Percentiles rank a stretch among this genome's conserved stretches.
Conservation (phyloP, 768 basidiomycete genomes). For the Heimioporus sp. region DNA sequence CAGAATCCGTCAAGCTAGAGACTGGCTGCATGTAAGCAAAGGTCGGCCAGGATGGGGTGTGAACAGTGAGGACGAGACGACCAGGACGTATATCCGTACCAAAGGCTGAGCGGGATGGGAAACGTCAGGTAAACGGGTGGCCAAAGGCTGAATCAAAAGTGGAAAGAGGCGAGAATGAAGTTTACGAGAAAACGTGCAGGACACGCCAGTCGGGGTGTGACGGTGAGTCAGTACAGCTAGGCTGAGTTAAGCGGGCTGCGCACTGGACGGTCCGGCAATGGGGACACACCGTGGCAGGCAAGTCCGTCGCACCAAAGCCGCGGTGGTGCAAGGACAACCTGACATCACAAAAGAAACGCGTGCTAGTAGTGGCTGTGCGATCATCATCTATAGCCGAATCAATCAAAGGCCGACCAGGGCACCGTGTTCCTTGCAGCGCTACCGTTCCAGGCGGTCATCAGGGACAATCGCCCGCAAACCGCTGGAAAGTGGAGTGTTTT, state of each 20-base stretch:
- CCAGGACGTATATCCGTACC: constrained; percentile 25
- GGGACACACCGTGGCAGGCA: background rate
- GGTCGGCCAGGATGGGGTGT: constrained; percentile 23
- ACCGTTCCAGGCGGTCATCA: too few species aligned
- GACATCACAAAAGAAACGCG: constrained; percentile 26
- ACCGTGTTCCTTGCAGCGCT: too few species aligned
- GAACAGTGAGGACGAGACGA: constrained; percentile 19
- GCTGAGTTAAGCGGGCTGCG: constrained; percentile 13
- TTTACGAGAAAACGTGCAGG: constrained; percentile 33
- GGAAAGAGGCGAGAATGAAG: constrained; percentile 24
- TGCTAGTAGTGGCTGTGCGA: constrained; percentile 23
- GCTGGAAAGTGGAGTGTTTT: too few species aligned
- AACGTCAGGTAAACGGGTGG: constrained; percentile 40
- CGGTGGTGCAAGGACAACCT: constrained; percentile 13
- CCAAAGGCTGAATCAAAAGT: constrained; percentile 26
- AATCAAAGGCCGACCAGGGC: background rate
- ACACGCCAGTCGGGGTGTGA: constrained; percentile 26
- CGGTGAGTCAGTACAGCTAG: constrained; percentile 6
- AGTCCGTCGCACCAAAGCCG: constrained; percentile 13
- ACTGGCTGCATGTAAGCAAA: constrained; percentile 31
- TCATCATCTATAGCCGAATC: constrained; percentile 1
- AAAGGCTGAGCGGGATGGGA: constrained; percentile 29
- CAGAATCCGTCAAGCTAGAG: constrained; percentile 38
- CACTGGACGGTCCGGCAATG: constrained; percentile 5
- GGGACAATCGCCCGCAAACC: too few species aligned